Base-by-base conservation (phyloP, 306 rosid genomes). In the Aeschynomene evenia region DNA sequence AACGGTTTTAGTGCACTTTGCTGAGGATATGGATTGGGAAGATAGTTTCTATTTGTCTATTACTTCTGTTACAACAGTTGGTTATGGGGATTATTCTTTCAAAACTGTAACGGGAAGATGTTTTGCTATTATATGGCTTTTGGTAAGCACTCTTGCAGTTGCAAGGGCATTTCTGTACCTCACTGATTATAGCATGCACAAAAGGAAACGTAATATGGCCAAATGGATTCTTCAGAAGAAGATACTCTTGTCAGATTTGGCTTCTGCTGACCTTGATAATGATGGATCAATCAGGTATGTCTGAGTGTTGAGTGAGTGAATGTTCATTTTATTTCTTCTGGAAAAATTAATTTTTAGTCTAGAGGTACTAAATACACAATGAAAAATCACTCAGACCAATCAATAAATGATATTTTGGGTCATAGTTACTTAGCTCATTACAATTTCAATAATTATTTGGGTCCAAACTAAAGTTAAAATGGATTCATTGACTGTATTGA, bases 211-310 rank as follows among this genome's bases (percentile, higher is more conserved):
- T 0, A 55, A 52, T 15, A 70, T 80, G 24, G 90, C 90, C 0
- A 65, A 79, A 52, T 66, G 82, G 90, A 62, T 91, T 77, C 95
- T 91, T 31, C 82, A 83, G n/a, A 86, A 83, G 86, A 85, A 91
- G 75, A 80, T 91, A 24, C 84, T 85, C 9, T 45, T 86, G 1
- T 73, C 88, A 7, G 92, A 91, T 77, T 83, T 86, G 39, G 63
- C 80, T 0, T 90, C 92, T 48, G 95, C 90, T 48, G 95, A 91
- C 68, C 82, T 91, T 23, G 86, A 91, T 63, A 79, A 91, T 43
- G 88, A 91, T 48, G 97, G 97, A 62, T 77, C 85, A 66, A 83
- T 91, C 79, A 88, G 95, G 97, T 91, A 85, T 65, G 79, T n/a
- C 15, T 52, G 60, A 51, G 28, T 71, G 34, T 22, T 11, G 39